Base-by-base conservation (phyloP, 202 grass and related monocot genomes). In the Hordeum pubiflorum region DNA sequence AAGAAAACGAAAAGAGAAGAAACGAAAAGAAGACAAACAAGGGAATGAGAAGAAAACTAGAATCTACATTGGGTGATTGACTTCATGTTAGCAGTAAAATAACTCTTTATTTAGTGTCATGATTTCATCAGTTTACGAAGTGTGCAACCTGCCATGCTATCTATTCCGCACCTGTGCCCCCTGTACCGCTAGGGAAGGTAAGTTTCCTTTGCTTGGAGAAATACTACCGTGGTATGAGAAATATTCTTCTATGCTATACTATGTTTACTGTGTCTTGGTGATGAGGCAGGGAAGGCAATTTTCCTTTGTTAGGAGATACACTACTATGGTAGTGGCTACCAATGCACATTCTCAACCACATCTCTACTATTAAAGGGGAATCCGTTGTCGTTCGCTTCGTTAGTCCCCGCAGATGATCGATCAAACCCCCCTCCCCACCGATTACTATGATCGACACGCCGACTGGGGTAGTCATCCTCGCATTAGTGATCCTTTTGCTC, bases 401-500 rank as follows among this genome's bases (percentile, higher is more conserved):
- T 32, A 32, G 31, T 32, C 31, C 29, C 31, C 31, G 31, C 31
- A 32, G 31, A 32, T 0, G 31, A 32, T 32, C 31, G 4, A 32
- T 32, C 31, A 4, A 32, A 32, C 31, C 31, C 31, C 31, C 31
- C 31, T 32, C 31, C 31, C 31, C 5, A 32, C 31, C 31, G 31
- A 32, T 32, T 32, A 4, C 31, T 32, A 32, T 32, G 37, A 88
- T 97, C 60, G 79, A 91, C 50, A 93, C 86, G 27, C 44, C 81
- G 2, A 61, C 58, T 1, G 92, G 92, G 4, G 67, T 81, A 4
- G 80, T 79, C 2, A 62, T 98, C 23, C 86, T 98, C 24, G 68
- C 92, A 0, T 26, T 86, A 7, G 90, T 94, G 26, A 82, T 98
- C 17, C 86, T 98, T 11, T 26, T 94, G 40, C 92, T 97, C 64